Conservation (phyloP, 129 eudicot genomes). For the Glebionis coronaria region DNA sequence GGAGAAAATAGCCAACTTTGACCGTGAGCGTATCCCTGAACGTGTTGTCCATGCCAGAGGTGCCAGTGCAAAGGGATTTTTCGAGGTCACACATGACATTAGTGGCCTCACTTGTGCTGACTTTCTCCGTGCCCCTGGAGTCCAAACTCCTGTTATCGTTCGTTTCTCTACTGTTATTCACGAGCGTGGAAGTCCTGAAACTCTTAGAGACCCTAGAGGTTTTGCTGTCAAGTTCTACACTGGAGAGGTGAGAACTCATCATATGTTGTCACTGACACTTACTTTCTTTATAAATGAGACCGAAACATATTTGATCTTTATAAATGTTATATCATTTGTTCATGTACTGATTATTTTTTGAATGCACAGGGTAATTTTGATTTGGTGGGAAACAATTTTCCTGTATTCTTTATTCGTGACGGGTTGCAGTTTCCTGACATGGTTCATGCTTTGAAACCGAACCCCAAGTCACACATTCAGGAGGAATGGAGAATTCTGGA, state of each 20-base stretch:
- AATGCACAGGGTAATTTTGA: constrained; percentile 70
- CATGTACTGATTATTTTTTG: too few relatives aligned
- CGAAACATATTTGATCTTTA: background rate
- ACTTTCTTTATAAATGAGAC: background rate
- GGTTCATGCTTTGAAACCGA: constrained; percentile 80
- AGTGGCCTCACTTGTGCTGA: constrained; percentile 81
- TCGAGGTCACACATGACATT: constrained; percentile 79
- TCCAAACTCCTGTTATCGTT: too few relatives aligned
- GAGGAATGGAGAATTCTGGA: too few relatives aligned
- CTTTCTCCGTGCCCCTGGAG: constrained; percentile 81
- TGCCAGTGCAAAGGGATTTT: constrained; percentile 83
- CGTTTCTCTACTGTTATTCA: constrained; percentile 91
- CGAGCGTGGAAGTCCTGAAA: constrained; percentile 90
- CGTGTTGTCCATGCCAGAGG: constrained; percentile 92
- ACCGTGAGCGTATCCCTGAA: constrained; percentile 82
- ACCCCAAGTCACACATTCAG: constrained; percentile 84
- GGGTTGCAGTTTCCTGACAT: constrained; percentile 86
- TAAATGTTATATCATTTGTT: too few relatives aligned
- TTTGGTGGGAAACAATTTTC: constrained; percentile 87
- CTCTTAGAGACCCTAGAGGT: too few relatives aligned
- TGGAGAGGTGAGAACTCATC: constrained; percentile 56
- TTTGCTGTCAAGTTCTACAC: too few relatives aligned
- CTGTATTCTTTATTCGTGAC: constrained; percentile 68
- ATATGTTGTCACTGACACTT: background rate
- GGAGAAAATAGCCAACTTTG: constrained; percentile 79